Evolutionary conservation across 2,329 filamentous ascomycete genomes (phyloP).

Genomic region (Paramyrothecium sp.): DNA sequence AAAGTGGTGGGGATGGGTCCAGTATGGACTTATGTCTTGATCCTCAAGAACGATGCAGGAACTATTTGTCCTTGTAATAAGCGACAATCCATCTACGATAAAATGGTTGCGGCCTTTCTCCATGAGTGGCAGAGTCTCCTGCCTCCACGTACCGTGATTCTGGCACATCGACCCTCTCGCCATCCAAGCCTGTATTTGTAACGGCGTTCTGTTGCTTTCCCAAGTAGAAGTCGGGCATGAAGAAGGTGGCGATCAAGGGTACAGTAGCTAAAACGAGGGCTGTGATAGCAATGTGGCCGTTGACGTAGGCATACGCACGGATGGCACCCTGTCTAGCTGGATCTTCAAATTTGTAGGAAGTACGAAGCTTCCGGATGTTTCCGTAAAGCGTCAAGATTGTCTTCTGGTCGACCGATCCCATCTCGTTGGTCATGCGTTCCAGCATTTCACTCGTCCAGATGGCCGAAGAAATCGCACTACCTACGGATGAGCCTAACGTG

Average conservation of each 20-base stretch:
- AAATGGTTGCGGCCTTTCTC: neutral
- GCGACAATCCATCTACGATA: neutral
- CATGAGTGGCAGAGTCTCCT: no score
- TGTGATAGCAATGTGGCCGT: slow-evolving; percentile 31
- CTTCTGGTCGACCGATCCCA: slow-evolving; percentile 15
- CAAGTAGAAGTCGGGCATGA: slow-evolving; percentile 39
- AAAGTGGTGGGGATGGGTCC: no score
- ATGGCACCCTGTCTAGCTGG: slow-evolving; percentile 34
- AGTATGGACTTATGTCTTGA: no score
- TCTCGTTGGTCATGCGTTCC: slow-evolving; percentile 25
- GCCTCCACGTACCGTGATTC: neutral
- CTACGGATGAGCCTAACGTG: slow-evolving; percentile 34
- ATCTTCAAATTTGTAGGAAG: slow-evolving; percentile 26
- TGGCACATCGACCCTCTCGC: neutral
- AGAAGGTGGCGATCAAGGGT: slow-evolving; percentile 31
- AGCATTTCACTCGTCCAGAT: slow-evolving; percentile 40
- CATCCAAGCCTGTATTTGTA: slow-evolving; percentile 15
- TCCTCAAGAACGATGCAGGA: no score
- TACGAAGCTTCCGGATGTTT: slow-evolving; percentile 30
- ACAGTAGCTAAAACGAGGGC: slow-evolving; percentile 27
- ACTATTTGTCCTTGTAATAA: neutral
- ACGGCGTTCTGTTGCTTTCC: slow-evolving; percentile 32
- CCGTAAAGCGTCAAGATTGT: slow-evolving; percentile 29
- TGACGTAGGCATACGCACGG: slow-evolving; percentile 31
- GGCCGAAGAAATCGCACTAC: slow-evolving; percentile 33